These are phyloP conservation scores for Castanea sativa DNA, from an alignment of 306 rosid genomes.

Conservation along the genomic window DNA sequence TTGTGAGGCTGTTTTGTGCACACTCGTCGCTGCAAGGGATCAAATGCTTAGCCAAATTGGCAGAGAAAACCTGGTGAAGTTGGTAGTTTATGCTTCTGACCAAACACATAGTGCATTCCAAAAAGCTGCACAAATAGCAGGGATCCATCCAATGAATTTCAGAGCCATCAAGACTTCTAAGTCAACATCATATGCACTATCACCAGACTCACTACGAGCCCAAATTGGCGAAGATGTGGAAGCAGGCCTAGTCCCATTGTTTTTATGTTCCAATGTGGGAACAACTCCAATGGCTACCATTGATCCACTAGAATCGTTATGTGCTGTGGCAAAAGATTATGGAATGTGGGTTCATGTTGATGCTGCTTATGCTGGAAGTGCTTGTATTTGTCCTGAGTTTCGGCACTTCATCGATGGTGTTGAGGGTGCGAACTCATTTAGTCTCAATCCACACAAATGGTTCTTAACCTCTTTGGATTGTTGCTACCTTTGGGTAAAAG, in stretches of 20 bases:
- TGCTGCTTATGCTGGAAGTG: conserved; percentile 44
- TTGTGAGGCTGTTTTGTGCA: conserved; percentile 40
- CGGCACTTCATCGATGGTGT: conserved; percentile 34
- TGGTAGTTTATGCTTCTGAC: conserved; percentile 46
- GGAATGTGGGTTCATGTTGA: conserved; percentile 50
- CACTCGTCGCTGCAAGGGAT: conserved; percentile 39
- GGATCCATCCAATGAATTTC: conserved; percentile 15
- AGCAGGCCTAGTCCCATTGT: conserved; percentile 32
- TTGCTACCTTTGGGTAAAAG: conserved; percentile 43
- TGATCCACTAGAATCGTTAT: conserved; percentile 29
- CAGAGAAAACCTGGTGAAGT: background rate
- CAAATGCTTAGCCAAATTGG: conserved; percentile 16
- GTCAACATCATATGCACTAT: conserved; percentile 17
- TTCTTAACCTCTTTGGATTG: conserved; percentile 36
- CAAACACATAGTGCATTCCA: conserved; percentile 37
- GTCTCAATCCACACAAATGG: conserved; percentile 47
- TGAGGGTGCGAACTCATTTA: conserved; percentile 31
- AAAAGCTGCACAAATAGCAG: conserved; percentile 35
- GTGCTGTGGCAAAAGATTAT: conserved; percentile 24
- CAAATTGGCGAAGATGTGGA: conserved; percentile 11
- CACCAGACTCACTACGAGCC: conserved; percentile 3
- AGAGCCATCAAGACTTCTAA: conserved; percentile 23
- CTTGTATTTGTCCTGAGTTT: conserved; percentile 43
- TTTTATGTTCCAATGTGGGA: conserved; percentile 35
- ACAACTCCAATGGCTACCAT: conserved; percentile 38